Percentiles rank a stretch among this genome's conserved stretches.
Evolutionary conservation across 192 early-diverging fungal genomes (phyloP).

Genomic region (Backusella australiensis): DNA sequence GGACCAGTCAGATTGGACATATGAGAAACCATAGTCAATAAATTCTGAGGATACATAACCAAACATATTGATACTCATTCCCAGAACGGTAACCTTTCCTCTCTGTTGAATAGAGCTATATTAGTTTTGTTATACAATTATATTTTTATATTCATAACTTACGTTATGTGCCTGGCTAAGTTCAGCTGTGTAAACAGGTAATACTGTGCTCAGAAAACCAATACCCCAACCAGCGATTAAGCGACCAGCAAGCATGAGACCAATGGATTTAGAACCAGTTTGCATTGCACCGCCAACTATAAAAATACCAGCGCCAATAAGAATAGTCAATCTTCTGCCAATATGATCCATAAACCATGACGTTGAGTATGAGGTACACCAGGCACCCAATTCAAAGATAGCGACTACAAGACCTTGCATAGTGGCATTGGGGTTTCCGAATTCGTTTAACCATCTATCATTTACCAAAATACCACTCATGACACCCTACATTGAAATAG

Average conservation of each 20-base stretch:
- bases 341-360: constrained; percentile 27
- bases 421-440: constrained; percentile 14
- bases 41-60: constrained; percentile 22
- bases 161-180: constrained; percentile 17
- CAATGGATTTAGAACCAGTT: constrained; percentile 45
- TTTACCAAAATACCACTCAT: constrained; percentile 40
- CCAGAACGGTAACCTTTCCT: constrained; percentile 18
- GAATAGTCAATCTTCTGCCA: constrained; percentile 49
- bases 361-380: constrained; percentile 8
- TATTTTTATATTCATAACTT: neutral
- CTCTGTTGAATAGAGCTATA: constrained; percentile 4
- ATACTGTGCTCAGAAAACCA: constrained; percentile 42
- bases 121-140: neutral
- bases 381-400: constrained; percentile 16
- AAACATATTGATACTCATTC: constrained; percentile 24
- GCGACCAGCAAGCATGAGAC: constrained; percentile 47
- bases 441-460: constrained; percentile 9
- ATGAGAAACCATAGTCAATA: constrained; percentile 53
- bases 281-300: constrained; percentile 53
- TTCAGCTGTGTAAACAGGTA: constrained; percentile 58
- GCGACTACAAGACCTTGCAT: constrained; percentile 15
- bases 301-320: constrained; percentile 49
- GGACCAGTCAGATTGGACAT: constrained; percentile 41
- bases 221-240: constrained; percentile 54
- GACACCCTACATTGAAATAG: constrained; percentile 25